These are phyloP conservation scores for Xylaria sp. DNA, from an alignment of 2,329 filamentous ascomycete species.

Conservation along the genomic window DNA sequence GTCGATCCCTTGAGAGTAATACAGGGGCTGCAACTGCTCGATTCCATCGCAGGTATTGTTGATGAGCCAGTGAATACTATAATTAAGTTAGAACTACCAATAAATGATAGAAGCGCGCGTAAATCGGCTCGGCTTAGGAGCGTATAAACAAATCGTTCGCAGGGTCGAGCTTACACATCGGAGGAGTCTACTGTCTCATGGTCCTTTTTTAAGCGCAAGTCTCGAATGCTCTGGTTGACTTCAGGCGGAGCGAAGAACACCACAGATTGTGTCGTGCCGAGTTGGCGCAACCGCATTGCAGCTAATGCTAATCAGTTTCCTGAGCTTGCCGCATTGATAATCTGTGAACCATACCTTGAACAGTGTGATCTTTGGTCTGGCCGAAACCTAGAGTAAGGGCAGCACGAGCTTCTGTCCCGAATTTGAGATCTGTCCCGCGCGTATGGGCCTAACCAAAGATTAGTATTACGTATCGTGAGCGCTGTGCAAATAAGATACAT, in stretches of 20 bases:
- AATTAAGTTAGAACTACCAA: background rate
- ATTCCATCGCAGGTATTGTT: conserved; percentile 64
- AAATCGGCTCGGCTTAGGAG: background rate
- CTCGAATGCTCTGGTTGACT: conserved; percentile 62
- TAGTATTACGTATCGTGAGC: background rate
- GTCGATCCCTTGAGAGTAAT: conserved; percentile 61
- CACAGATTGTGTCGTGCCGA: conserved; percentile 58
- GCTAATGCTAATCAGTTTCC: conserved; percentile 44
- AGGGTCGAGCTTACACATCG: conserved; percentile 45
- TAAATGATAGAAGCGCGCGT: background rate
- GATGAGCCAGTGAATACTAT: conserved; percentile 59
- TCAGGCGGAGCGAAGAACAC: conserved; percentile 53
- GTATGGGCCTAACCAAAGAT: conserved; percentile 51
- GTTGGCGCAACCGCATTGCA: conserved; percentile 65
- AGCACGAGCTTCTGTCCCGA: conserved; percentile 50
- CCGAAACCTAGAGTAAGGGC: conserved; percentile 60
- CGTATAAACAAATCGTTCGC: background rate
- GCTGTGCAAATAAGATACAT: background rate
- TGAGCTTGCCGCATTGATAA: no score
- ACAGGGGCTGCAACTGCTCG: conserved; percentile 61
- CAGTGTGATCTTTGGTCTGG: conserved; percentile 62
- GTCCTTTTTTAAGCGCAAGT: conserved; percentile 41
- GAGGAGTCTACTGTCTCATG: conserved; percentile 43
- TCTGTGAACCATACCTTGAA: conserved; percentile 52
- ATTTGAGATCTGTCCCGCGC: conserved; percentile 61